phyloP scores from a whole-genome alignment of 805 yeast genomes.

The Hemisphaericaspora nanyangensis region DNA sequence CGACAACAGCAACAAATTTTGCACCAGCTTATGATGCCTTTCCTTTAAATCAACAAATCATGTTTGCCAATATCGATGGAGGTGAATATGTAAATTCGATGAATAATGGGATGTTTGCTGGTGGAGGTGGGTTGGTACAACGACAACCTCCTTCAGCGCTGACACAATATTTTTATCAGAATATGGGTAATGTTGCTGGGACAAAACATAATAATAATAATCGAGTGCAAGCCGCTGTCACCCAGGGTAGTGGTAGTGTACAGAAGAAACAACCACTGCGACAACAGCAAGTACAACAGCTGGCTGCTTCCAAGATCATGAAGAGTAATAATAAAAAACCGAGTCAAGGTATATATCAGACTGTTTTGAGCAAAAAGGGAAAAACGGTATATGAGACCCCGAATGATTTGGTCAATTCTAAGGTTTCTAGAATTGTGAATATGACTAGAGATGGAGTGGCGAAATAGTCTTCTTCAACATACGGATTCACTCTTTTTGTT shows the following conservation, averaged over 20 bases:
- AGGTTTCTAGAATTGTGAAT: conserved; percentile 1
- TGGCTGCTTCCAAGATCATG: too few species aligned
- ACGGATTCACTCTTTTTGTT: too few species aligned
- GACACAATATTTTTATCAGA: not conserved
- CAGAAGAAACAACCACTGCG: conserved; percentile 1
- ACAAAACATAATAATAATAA: too few species aligned
- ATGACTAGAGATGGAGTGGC: not conserved
- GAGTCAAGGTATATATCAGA: too few species aligned
- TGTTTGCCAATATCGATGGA: not conserved
- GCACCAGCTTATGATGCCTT: conserved; percentile 2
- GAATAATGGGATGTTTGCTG: conserved; percentile 3
- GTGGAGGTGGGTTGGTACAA: not conserved
- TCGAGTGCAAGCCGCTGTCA: too few species aligned
- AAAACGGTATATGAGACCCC: not conserved
- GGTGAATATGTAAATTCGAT: not conserved
- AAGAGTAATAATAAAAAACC: too few species aligned
- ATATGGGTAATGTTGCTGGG: too few species aligned
- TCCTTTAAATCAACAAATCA: not conserved
- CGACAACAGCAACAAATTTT: not conserved
- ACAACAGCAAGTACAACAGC: not conserved
- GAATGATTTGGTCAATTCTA: conserved; percentile 4
- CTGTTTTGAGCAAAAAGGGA: not conserved
- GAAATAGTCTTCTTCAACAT: too few species aligned
- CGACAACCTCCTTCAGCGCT: not conserved
- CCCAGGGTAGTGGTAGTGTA: conserved; percentile 1